Evolutionary conservation across 2,329 filamentous ascomycete species (phyloP).

Genomic region (Lomentospora prolificans): DNA sequence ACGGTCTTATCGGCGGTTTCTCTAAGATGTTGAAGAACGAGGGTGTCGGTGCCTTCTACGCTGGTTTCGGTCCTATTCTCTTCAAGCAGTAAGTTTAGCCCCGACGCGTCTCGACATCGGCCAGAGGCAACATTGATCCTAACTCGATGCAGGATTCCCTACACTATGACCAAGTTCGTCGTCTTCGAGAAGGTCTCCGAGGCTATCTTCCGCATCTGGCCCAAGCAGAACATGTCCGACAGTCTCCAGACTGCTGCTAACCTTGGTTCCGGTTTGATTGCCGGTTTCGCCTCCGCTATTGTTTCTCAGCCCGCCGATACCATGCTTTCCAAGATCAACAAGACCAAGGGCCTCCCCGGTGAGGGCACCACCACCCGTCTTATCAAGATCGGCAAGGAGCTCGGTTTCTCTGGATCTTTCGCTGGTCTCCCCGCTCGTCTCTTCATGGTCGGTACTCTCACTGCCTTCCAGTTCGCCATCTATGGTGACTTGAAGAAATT

Average conservation of each 20-base stretch:
- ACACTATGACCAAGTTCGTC: conserved; percentile 94
- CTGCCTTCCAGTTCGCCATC: conserved; percentile 78
- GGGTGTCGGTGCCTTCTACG: conserved; percentile 81
- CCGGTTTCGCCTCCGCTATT: conserved; percentile 73
- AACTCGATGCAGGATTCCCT: conserved; percentile 55
- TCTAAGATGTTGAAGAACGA: conserved; percentile 74
- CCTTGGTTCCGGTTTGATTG: conserved; percentile 47
- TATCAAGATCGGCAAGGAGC: conserved; percentile 81
- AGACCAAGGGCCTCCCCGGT: conserved; percentile 79
- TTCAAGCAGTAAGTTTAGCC: conserved; percentile 60
- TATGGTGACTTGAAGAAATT: conserved; percentile 68
- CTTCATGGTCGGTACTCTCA: conserved; percentile 59
- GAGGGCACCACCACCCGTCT: conserved; percentile 73
- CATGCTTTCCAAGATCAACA: conserved; percentile 95
- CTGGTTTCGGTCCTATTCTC: conserved; percentile 78
- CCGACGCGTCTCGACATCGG: no score
- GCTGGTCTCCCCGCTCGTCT: conserved; percentile 68
- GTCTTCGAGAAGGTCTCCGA: conserved; percentile 85
- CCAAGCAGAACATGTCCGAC: conserved; percentile 61
- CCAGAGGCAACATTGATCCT: no score
- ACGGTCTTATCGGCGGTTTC: conserved; percentile 69
- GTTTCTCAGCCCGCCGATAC: conserved; percentile 87
- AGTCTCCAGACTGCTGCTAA: conserved; percentile 70
- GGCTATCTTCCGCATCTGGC: conserved; percentile 55
- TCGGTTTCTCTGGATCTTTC: conserved; percentile 70